Percentiles rank a stretch among this genome's conserved stretches.
phyloP scores from a whole-genome alignment of 148 eudicot genomes.

The Chenopodium suecicum region DNA sequence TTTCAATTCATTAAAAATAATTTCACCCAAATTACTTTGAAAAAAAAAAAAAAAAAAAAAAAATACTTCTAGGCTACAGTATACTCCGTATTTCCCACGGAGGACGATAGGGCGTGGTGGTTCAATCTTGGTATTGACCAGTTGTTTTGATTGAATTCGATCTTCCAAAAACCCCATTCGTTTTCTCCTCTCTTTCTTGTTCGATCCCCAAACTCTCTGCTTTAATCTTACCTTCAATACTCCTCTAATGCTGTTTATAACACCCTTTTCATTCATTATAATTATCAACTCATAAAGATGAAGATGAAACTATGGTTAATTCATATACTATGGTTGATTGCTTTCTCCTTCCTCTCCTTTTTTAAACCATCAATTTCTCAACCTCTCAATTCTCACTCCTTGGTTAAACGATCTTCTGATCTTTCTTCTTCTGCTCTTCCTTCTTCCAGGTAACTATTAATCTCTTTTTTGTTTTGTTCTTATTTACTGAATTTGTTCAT shows the following conservation, averaged over 20 bases:
- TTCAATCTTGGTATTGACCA: background rate
- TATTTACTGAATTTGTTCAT: background rate
- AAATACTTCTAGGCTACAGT: background rate
- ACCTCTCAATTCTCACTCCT: slow-evolving; percentile 14
- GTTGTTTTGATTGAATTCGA: background rate
- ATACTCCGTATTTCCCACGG: background rate
- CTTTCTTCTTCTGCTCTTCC: slow-evolving; percentile 21
- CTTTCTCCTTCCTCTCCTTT: slow-evolving; percentile 28
- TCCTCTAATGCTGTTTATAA: background rate
- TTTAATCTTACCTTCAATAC: background rate
- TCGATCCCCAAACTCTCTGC: background rate
- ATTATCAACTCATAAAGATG: background rate
- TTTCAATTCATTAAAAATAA: no score
- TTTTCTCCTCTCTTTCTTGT: background rate
- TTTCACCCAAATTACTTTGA: no score
- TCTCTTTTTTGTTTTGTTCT: background rate
- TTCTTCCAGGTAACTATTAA: slow-evolving; percentile 13
- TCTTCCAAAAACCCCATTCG: background rate
- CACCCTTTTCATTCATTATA: background rate
- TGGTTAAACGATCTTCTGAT: slow-evolving; percentile 17
- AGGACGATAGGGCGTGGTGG: background rate
- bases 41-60: no score
- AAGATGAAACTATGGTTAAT: slow-evolving; percentile 24
- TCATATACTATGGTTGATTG: slow-evolving; percentile 21
- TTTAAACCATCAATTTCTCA: slow-evolving; percentile 27